Conservation (phyloP, 495 filamentous ascomycete species). For the Aspergillus mulundensis region DNA sequence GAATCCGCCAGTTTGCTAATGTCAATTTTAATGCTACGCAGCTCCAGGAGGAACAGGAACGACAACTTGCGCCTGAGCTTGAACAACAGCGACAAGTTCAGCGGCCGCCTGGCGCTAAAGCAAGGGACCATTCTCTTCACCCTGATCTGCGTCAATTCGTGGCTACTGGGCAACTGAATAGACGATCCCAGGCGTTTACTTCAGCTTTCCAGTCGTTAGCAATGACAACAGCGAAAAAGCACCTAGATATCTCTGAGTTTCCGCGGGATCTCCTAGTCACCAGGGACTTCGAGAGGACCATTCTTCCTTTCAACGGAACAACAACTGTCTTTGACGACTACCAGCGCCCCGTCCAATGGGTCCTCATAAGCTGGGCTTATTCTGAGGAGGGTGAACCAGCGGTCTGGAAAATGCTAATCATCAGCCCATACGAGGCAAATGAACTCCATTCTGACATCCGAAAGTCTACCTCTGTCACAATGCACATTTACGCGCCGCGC, state of each 20-base stretch:
- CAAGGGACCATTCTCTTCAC: conserved; percentile 43
- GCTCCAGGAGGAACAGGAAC: conserved; percentile 67
- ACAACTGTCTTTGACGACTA: neutral
- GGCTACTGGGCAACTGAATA: conserved; percentile 4
- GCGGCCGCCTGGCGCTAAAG: conserved; percentile 33
- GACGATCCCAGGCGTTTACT: neutral
- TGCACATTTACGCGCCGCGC: conserved; percentile 59
- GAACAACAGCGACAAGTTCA: conserved; percentile 56
- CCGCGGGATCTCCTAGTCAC: conserved; percentile 7
- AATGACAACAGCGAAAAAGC: conserved; percentile 7
- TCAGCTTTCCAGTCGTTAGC: conserved; percentile 4
- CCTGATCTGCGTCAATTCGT: conserved; percentile 42
- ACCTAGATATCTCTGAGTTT: conserved; percentile 9
- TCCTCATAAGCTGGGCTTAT: conserved; percentile 21
- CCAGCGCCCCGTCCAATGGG: conserved; percentile 10
- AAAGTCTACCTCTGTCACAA: conserved; percentile 25
- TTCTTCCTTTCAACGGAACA: neutral
- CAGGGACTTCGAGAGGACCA: conserved; percentile 4
- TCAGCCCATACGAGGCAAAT: conserved; percentile 63
- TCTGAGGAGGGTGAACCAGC: neutral
- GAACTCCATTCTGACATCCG: conserved; percentile 39
- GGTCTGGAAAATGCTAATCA: conserved; percentile 41
- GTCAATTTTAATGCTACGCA: conserved; percentile 28
- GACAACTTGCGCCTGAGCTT: conserved; percentile 61
- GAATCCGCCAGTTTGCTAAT: conserved; percentile 43